Evolutionary conservation across 2,329 filamentous ascomycete species (phyloP).

Genomic region (Aspergillus aculeatinus): DNA sequence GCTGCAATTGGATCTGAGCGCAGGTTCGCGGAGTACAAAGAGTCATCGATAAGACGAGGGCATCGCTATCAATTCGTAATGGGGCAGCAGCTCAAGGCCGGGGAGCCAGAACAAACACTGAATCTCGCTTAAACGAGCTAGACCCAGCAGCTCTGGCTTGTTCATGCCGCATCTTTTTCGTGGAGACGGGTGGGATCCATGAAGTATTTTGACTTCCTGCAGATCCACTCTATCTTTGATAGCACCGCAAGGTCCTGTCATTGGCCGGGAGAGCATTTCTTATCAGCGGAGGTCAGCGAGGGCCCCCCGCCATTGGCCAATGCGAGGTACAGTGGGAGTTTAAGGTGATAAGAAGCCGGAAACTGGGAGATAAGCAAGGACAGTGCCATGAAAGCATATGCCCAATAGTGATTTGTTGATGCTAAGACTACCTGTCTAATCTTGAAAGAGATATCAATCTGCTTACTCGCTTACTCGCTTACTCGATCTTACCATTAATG

Average conservation of each 20-base stretch:
- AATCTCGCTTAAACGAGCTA: not conserved
- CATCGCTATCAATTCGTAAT: conserved; percentile 1
- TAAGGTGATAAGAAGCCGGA: conserved; percentile 2
- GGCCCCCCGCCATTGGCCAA: not conserved
- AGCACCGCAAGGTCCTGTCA: not conserved
- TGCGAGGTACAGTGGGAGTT: not conserved
- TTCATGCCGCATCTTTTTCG: not conserved
- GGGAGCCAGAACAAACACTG: not conserved
- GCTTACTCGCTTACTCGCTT: conserved; percentile 9
- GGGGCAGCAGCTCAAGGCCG: not conserved
- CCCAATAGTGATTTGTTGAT: not conserved
- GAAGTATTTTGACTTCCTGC: not conserved
- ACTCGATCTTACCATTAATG: conserved; percentile 13
- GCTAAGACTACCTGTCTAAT: conserved; percentile 3
- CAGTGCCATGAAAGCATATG: not conserved
- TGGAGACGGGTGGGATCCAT: not conserved
- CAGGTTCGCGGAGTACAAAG: not conserved
- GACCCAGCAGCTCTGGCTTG: not conserved
- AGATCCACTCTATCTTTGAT: not conserved
- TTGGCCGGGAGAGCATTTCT: conserved; percentile 3
- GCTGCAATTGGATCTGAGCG: conserved; percentile 5
- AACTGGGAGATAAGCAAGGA: not conserved
- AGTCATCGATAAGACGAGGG: conserved; percentile 1
- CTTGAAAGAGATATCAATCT: not conserved
- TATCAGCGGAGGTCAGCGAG: conserved; percentile 10